Evolutionary conservation across 495 filamentous ascomycete species (phyloP).

Genomic region (Lasiosphaeris hirsuta): DNA sequence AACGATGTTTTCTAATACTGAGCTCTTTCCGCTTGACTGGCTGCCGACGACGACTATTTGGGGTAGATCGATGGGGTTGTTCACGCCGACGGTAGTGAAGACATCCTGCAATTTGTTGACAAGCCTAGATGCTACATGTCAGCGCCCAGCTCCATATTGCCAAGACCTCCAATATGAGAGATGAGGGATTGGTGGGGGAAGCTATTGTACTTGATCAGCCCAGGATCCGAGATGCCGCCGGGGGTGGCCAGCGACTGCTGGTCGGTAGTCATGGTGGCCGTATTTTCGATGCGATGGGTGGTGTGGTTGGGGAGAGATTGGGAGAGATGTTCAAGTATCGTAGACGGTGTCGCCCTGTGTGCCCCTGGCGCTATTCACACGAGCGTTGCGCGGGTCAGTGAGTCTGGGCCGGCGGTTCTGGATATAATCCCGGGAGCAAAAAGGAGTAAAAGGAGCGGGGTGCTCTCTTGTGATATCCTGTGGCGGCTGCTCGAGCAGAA

Average conservation of each 20-base stretch:
- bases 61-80: slow-evolving; percentile 98
- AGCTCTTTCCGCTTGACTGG: slow-evolving; percentile 99
- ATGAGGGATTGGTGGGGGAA: slow-evolving; percentile 2
- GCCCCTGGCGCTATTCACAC: too few relatives aligned
- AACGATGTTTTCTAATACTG: slow-evolving; percentile 99
- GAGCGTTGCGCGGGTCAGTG: too few relatives aligned
- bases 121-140: slow-evolving; percentile 55
- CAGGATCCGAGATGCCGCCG: slow-evolving; percentile 58
- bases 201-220: slow-evolving; percentile 52
- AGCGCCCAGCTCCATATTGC: slow-evolving; percentile 25
- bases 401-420: too few relatives aligned
- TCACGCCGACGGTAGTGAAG: slow-evolving; percentile 95
- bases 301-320: slow-evolving; percentile 1
- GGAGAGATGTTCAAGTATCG: neutral
- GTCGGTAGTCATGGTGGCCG: slow-evolving; percentile 28
- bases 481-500: too few relatives aligned
- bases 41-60: slow-evolving; percentile 99
- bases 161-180: neutral
- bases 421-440: too few relatives aligned
- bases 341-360: neutral
- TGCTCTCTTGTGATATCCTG: too few relatives aligned
- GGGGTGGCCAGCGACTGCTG: slow-evolving; percentile 32
- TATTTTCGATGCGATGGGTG: slow-evolving; percentile 7
- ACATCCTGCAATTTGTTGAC: slow-evolving; percentile 99
- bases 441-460: too few relatives aligned